phyloP scores from a whole-genome alignment of 257 asterid species.

The Nicotiana tabacum region DNA sequence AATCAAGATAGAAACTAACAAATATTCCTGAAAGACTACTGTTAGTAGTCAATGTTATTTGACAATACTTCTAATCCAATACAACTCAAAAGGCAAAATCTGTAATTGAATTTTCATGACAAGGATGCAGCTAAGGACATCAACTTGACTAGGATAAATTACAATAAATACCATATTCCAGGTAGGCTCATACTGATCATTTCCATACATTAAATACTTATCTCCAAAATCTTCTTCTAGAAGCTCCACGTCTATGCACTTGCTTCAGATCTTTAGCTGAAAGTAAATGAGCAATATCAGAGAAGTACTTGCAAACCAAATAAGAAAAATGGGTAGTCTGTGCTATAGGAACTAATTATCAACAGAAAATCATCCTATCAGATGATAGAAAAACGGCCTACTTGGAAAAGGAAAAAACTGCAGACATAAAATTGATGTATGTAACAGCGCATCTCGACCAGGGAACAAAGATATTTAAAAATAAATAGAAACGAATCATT shows the following conservation, averaged over 20 bases:
- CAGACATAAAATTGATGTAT: background rate
- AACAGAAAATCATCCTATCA: background rate
- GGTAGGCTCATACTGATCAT: background rate
- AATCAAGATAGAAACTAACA: background rate
- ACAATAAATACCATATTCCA: background rate
- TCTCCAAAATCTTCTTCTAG: constrained; percentile 42
- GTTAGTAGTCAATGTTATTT: background rate
- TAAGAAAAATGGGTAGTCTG: background rate
- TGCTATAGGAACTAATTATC: background rate
- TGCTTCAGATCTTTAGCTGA: constrained; percentile 52
- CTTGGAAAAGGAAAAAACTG: background rate
- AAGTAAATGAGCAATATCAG: background rate
- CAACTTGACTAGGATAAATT: background rate
- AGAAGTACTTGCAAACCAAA: background rate
- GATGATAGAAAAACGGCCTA: background rate
- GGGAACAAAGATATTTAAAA: background rate
- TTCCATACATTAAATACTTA: constrained; percentile 11
- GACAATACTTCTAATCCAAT: background rate
- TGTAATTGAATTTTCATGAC: background rate
- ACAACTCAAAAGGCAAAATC: background rate
- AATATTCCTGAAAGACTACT: background rate
- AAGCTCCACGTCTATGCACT: constrained; percentile 32
- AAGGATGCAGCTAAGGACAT: background rate
- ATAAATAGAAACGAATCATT: background rate
- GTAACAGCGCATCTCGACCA: background rate